Conservation (phyloP, 441 rosid genomes). For the Arabidopsis lyrata region DNA sequence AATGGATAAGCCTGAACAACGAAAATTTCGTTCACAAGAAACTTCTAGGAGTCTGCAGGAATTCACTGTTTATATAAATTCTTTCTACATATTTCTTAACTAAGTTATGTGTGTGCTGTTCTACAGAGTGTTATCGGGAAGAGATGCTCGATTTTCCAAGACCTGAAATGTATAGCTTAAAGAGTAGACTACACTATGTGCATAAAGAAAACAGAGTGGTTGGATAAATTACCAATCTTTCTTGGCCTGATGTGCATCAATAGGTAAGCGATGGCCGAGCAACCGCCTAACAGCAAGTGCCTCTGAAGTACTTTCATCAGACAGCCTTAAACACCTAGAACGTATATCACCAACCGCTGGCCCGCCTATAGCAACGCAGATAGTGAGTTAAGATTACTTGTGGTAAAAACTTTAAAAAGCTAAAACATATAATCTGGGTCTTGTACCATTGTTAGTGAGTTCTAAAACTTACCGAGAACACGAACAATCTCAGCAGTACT, state of each 20-base stretch:
- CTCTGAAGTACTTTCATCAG: slow-evolving; percentile 85
- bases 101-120: background rate
- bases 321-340: slow-evolving; percentile 92
- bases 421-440: slow-evolving; percentile 1
- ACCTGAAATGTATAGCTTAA: background rate
- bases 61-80: slow-evolving; percentile 6
- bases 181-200: background rate
- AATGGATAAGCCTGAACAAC: background rate
- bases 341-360: slow-evolving; percentile 98
- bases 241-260: slow-evolving; percentile 69
- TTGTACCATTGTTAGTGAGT: background rate
- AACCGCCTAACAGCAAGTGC: slow-evolving; percentile 91
- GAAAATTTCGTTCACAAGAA: background rate
- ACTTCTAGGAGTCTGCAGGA: background rate
- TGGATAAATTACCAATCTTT: slow-evolving; percentile 71
- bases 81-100: background rate
- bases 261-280: slow-evolving; percentile 89
- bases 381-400: background rate
- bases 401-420: background rate
- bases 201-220: background rate
- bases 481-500: slow-evolving; percentile 98
- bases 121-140: background rate
- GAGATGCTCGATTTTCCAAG: background rate
- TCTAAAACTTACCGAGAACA: slow-evolving; percentile 65
- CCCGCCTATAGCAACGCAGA: slow-evolving; percentile 60